These are phyloP conservation scores for Jatropha curcas DNA, from an alignment of 345 rosid genomes.

Conservation along the genomic window DNA sequence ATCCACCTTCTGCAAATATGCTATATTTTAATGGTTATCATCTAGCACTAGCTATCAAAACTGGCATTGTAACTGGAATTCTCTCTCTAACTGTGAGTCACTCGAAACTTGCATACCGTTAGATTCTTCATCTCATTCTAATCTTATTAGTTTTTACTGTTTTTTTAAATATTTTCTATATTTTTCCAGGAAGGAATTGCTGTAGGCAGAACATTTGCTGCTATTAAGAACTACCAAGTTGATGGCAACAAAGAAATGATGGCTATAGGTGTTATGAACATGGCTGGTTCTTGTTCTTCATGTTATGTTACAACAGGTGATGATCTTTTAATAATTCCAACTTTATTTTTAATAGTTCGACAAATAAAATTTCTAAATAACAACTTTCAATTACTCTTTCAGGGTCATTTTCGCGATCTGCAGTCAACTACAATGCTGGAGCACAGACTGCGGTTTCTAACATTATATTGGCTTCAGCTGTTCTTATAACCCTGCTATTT, in stretches of 20 bases:
- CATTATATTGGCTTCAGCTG: constrained; percentile 79
- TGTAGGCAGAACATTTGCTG: constrained; percentile 95
- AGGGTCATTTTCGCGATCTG: constrained; percentile 97
- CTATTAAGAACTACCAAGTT: constrained; percentile 79
- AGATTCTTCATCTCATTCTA: not conserved
- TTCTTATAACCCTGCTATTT: constrained; percentile 84
- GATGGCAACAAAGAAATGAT: constrained; percentile 99
- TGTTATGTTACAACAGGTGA: constrained; percentile 90
- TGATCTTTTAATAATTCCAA: not conserved
- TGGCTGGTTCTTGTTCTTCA: constrained; percentile 90
- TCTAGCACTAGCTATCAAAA: constrained; percentile 74
- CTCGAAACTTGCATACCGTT: not conserved
- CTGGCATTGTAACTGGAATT: constrained; percentile 88
- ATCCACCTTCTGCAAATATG: constrained; percentile 91
- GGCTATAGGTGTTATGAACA: constrained; percentile 95
- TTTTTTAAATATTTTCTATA: not conserved
- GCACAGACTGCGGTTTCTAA: constrained; percentile 84
- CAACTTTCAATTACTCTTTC: constrained; percentile 13
- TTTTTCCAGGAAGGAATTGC: constrained; percentile 89
- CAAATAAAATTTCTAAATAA: constrained; percentile 6
- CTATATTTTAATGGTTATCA: constrained; percentile 53
- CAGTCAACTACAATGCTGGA: constrained; percentile 91
- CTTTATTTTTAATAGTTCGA: not conserved
- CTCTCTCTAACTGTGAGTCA: constrained; percentile 84
- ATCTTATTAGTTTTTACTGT: no score